Base-by-base conservation (phyloP, 495 filamentous ascomycete genomes). In the Echria macrotheca region DNA sequence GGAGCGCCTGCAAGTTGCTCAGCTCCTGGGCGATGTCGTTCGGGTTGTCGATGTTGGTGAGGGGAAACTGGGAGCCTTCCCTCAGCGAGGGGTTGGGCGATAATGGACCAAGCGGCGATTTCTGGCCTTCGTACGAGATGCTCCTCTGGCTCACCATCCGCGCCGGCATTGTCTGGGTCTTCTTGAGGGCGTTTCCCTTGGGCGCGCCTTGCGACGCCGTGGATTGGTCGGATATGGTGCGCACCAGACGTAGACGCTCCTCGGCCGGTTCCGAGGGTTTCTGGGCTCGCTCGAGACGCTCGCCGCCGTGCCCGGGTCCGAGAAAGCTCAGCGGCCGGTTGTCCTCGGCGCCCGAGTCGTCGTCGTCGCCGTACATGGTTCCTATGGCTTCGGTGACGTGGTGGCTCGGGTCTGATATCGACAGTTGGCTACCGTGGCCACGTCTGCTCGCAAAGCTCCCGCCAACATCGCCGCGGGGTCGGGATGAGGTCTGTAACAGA, bases 371-470 rank as follows among this genome's bases (percentile, higher is more conserved):
- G 70, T 98, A 98, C 83, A 96, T 84, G 62, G 93, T 89, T 29
- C 90, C 91, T 62, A 98, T 96, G 37, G 91, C 87, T 63, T 98
- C 93, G 29, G 93, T 98, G 64, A 96, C 91, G 80, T 98, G 93
- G 73, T 97, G 91, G 67, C 80, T 88, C 21, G 76, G 69, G 59
- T 80, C 76, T 48, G 75, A 78, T 55, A 80, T 78, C 47, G 77
- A 80, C 31, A 78, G 73, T 59, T 77, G 73, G 55, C 63, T 71
- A 44, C 54, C 72, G 66, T 80, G 77, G 49, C 77, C 75, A 50
- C 76, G 72, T 62, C 76, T 70, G 62, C 64, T 75, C 49, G 73
- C 64, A 63, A 78, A 77, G 59, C 72, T 78, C 60, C 66, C 68
- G 60, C 70, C 74, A 63, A 73, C 66, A 67, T 79, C 71, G 60